Percentiles rank a stretch among this genome's conserved stretches.
These are phyloP conservation scores for Saturnispora quitensis DNA, from an alignment of 805 yeast species.

Conservation along the genomic window DNA sequence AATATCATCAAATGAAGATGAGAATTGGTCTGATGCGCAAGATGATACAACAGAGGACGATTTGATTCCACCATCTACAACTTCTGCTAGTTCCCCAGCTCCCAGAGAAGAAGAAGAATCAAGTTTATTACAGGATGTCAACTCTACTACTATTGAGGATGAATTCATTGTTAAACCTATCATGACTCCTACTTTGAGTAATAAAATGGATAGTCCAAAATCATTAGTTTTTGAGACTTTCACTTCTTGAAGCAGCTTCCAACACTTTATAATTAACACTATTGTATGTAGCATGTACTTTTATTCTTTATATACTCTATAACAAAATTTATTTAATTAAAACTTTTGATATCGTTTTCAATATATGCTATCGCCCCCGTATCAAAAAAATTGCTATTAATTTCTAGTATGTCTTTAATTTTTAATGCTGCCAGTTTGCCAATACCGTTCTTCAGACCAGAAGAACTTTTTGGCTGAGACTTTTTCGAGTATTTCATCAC, in stretches of 20 bases:
- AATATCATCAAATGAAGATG: neutral
- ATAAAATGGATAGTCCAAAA: conserved; percentile 4
- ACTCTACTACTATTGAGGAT: neutral
- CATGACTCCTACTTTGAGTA: neutral
- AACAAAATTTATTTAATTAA: neutral
- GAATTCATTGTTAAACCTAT: neutral
- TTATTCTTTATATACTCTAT: neutral
- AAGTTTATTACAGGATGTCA: neutral
- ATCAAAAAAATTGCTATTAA: conserved; percentile 12
- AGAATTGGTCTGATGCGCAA: conserved; percentile 1
- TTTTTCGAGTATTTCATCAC: conserved; percentile 15
- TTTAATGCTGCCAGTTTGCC: conserved; percentile 13
- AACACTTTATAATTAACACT: neutral
- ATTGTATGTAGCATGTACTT: neutral
- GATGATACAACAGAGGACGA: neutral
- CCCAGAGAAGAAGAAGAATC: neutral
- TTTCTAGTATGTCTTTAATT: conserved; percentile 11
- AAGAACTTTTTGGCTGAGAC: neutral
- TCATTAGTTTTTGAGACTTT: conserved; percentile 6
- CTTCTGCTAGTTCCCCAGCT: neutral
- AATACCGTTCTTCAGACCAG: conserved; percentile 6
- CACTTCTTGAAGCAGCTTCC: neutral
- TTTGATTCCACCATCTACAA: neutral
- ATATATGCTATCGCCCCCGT: neutral
- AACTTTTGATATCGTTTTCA: neutral